Evolutionary conservation across 2,329 filamentous ascomycete species (phyloP).

Genomic region (Beauveria caledonica): DNA sequence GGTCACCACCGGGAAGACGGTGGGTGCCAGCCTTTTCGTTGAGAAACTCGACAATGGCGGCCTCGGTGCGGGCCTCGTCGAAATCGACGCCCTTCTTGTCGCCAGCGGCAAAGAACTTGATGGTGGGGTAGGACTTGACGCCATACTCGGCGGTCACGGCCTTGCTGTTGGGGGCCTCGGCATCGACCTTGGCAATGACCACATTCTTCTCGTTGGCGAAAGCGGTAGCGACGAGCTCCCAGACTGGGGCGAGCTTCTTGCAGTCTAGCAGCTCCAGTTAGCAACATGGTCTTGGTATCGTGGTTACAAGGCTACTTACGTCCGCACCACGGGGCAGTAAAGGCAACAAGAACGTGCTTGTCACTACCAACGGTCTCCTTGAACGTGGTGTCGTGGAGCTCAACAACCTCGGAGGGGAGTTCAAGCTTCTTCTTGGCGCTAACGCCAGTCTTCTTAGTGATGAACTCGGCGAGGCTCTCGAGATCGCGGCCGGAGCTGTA

Average conservation of each 20-base stretch:
- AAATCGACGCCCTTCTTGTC: conserved; percentile 65
- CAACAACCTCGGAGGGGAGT: conserved; percentile 65
- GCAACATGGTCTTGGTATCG: background rate
- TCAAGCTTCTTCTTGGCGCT: conserved; percentile 70
- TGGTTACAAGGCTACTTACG: conserved; percentile 53
- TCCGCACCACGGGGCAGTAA: conserved; percentile 97
- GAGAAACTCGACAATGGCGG: conserved; percentile 68
- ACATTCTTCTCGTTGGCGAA: conserved; percentile 72
- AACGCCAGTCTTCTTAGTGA: conserved; percentile 78
- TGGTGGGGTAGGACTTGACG: conserved; percentile 84
- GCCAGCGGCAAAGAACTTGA: conserved; percentile 93
- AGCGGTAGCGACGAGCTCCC: conserved; percentile 78
- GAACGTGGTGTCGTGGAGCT: conserved; percentile 75
- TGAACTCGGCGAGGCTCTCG: conserved; percentile 73
- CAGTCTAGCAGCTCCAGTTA: conserved; percentile 57
- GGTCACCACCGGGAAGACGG: conserved; percentile 70
- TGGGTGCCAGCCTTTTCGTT: conserved; percentile 86
- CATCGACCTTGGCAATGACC: conserved; percentile 90
- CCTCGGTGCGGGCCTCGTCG: conserved; percentile 66
- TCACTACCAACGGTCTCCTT: conserved; percentile 69
- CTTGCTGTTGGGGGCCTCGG: conserved; percentile 81
- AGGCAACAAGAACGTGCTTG: conserved; percentile 88
- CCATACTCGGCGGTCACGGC: conserved; percentile 65
- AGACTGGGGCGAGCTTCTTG: conserved; percentile 84
- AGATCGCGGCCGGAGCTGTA: conserved; percentile 84